Evolutionary conservation across 257 asterid genomes (phyloP), one percentile per base, ranked within the genome.

Genomic region (Rehmannia glutinosa): DNA sequence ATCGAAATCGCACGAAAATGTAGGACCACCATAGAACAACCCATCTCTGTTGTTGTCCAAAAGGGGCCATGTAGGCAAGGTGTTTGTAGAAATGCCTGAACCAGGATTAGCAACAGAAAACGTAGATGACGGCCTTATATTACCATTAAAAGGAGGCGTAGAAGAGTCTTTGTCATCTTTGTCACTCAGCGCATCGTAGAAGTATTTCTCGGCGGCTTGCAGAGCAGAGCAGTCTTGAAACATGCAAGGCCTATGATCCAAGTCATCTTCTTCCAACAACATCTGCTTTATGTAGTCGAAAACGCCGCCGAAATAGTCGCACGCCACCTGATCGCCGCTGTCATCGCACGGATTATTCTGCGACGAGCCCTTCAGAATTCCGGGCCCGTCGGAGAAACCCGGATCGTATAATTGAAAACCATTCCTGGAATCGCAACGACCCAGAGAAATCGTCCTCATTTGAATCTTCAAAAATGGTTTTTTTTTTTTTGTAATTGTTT

Each of bases 191-290:
- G 80, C 89, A 6, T 81, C 81, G 51, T 69, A 38, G 80, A 87
- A 90, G 61, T 81, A 84, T 13, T 81, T 84, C 81, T 87, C 96
- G n/a, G 96, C 81, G 30, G 87, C 94, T 53, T 84, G 86, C 5
- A 87, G 86, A 66, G 92, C 88, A 45, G 78, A 72, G 74, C 81
- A 74, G 21, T 90, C 97, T 11, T 85, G 90, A 45, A 80, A 77
- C 83, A 70, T 82, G 72, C 80, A 83, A 25, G 88, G 83, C 13
- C 62, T 61, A 11, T 73, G 58, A 35, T 79, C 88, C 75, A 80
- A 66, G 27, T 82, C 88, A 8, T 77, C 91, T 28, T 88, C 97
- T 8, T 87, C 97, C 89, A 88, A 76, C 12, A 91, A 75, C 85
- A 88, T 91, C 74, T 77, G 78, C 39, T 66, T 65, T 43, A 91